Base-by-base conservation (phyloP, 768 basidiomycete species). In the Boletus speciosus region DNA sequence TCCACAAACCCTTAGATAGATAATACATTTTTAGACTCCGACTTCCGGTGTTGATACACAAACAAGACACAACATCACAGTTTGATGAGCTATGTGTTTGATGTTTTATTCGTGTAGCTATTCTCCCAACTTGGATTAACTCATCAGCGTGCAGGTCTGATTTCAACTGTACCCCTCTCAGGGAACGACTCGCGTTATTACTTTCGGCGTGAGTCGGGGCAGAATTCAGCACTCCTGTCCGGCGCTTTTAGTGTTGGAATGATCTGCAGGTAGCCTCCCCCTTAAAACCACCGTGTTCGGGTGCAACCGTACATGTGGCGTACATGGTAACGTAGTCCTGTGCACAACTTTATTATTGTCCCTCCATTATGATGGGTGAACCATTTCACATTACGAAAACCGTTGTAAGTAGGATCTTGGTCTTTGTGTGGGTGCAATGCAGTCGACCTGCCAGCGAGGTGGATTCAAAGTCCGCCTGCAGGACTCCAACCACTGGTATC, bases 21-120 rank as follows among this genome's bases (percentile, higher is more conserved):
- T 71, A 68, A 70, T 70, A 61, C 60, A 44, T 16, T 56, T 70
- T 70, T 3, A 59, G 36, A 64, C 68, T 70, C 68, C 68, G 68
- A 60, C 38, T 34, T 43, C 42, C 42, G 44, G 47, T 58, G 67
- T 68, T 69, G 68, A 69, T 64, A 11, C 10, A 50, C 59, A 70
- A 70, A 72, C 37, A 70, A 25, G 3, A 14, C 55, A 66, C 42
- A 65, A 66, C 52, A 62, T 4, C 14, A 3, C 12, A 1, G 35
- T 23, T 9, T 27, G 42, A 45, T 46, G 12, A 41, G 1, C 12
- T 23, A 15, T 19, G 19, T 19, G 19, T 41, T 14, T 25, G 31
- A 46, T 31, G n/a, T 44, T 19, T 47, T 23, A 16, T 27, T 25
- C 25, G 25, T 16, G 15, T 27, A 27, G 19, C 25, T 27, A 15